phyloP scores from a whole-genome alignment of 495 filamentous ascomycete genomes.

The Penicillium cosmopolitanum region DNA sequence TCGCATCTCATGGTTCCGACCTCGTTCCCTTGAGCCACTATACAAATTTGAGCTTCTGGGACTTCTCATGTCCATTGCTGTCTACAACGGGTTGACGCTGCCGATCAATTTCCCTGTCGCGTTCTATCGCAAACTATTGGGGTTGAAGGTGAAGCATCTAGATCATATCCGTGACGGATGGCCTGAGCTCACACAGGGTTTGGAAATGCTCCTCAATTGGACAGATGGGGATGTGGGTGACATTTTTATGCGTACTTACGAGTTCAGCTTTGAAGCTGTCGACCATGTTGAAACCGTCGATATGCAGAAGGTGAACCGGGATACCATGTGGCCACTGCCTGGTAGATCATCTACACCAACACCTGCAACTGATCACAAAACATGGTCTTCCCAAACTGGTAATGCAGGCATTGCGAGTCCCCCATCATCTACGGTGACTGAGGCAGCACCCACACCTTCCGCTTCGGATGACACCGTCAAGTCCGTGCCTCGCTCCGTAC shows the following conservation, averaged over 20 bases:
- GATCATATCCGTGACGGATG: slow-evolving; percentile 85
- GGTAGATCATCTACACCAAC: slow-evolving; percentile 4
- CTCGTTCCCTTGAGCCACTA: slow-evolving; percentile 74
- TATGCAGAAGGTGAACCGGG: slow-evolving; percentile 51
- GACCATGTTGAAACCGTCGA: slow-evolving; percentile 59
- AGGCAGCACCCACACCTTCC: slow-evolving; percentile 15
- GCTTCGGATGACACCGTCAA: slow-evolving; percentile 25
- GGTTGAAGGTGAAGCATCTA: slow-evolving; percentile 62
- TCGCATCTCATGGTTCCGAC: slow-evolving; percentile 84
- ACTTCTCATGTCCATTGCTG: slow-evolving; percentile 82
- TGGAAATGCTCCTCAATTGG: slow-evolving; percentile 74
- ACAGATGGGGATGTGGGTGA: slow-evolving; percentile 79
- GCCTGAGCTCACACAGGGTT: slow-evolving; percentile 74
- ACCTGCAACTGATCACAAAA: slow-evolving; percentile 21
- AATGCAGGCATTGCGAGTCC: slow-evolving; percentile 25
- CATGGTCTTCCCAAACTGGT: slow-evolving; percentile 32
- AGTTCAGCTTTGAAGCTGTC: slow-evolving; percentile 76
- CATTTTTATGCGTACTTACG: slow-evolving; percentile 78
- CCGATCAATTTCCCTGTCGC: slow-evolving; percentile 85
- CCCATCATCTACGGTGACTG: slow-evolving; percentile 32
- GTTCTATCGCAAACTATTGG: slow-evolving; percentile 81
- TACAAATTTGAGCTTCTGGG: slow-evolving; percentile 93
- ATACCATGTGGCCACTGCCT: slow-evolving; percentile 42
- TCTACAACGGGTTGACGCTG: slow-evolving; percentile 91
- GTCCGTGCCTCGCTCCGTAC: slow-evolving; percentile 19